A percentile compares a stretch with the other conserved stretches of the same genome.
phyloP scores from a whole-genome alignment of 768 basidiomycete genomes.

The Exidia glandulosa region DNA sequence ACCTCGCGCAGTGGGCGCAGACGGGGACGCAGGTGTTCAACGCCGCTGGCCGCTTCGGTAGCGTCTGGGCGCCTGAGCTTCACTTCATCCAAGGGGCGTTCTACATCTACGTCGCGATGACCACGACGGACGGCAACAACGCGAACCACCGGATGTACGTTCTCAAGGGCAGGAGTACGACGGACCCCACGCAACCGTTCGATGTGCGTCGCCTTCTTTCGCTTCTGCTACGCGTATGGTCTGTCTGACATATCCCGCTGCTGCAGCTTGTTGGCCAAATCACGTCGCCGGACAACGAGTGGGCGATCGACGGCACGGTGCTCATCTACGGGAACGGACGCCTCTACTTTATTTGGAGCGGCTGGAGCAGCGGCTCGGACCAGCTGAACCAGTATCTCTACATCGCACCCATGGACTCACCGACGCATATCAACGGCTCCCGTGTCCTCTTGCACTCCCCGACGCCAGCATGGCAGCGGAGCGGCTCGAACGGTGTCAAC shows the following conservation, averaged over 20 bases:
- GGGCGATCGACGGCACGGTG: not conserved
- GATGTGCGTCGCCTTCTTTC: not conserved
- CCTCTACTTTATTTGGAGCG: not conserved
- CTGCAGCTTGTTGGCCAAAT: not conserved
- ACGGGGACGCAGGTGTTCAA: not conserved
- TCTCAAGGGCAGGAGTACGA: not conserved
- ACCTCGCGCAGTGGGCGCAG: not conserved
- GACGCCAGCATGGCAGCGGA: not conserved
- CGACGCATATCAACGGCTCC: not conserved
- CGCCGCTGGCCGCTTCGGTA: not conserved
- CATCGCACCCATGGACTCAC: not conserved
- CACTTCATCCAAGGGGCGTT: not conserved
- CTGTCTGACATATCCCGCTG: not conserved
- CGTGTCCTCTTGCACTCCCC: not conserved
- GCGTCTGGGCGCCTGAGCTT: not conserved
- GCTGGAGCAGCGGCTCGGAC: not conserved
- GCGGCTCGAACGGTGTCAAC: not conserved
- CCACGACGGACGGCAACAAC: not conserved
- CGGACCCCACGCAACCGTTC: not conserved
- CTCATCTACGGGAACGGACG: not conserved
- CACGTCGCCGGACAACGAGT: not conserved
- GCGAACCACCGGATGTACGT: not conserved
- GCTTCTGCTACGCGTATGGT: not conserved
- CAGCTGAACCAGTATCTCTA: not conserved
- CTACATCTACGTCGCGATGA: not conserved